Evolutionary conservation across 2,329 filamentous ascomycete genomes (phyloP).

Genomic region (Pseudogymnoascus sp.): DNA sequence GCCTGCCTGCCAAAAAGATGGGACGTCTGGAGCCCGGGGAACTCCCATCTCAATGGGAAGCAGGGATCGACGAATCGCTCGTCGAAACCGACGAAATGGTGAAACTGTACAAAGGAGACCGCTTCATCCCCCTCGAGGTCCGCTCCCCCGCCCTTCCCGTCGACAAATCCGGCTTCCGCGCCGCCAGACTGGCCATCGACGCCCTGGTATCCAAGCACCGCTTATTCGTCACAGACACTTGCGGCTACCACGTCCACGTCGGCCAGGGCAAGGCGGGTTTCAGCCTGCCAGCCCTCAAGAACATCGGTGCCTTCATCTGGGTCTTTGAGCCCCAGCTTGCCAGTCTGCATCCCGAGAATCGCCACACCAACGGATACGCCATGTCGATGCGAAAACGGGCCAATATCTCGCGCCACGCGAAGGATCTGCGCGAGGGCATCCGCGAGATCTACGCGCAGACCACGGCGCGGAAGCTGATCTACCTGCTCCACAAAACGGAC

Average conservation of each 20-base stretch:
- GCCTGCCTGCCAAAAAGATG: background rate
- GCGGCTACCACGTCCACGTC: constrained; percentile 28
- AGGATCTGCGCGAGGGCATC: background rate
- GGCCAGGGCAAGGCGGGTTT: constrained; percentile 22
- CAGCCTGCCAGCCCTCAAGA: constrained; percentile 21
- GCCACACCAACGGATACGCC: background rate
- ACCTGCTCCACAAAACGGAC: background rate
- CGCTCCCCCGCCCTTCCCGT: background rate
- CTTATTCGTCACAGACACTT: constrained; percentile 19
- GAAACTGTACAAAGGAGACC: background rate
- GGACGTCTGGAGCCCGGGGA: too few species aligned
- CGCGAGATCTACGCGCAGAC: background rate
- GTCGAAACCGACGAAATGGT: background rate
- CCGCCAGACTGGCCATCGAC: constrained; percentile 5
- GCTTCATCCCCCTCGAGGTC: background rate
- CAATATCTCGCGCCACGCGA: background rate
- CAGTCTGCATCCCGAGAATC: constrained; percentile 19
- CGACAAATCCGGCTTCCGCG: background rate
- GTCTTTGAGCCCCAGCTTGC: constrained; percentile 26
- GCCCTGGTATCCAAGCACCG: constrained; percentile 15
- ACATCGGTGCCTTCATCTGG: constrained; percentile 21
- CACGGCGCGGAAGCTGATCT: background rate
- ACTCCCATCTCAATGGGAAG: background rate
- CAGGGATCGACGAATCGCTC: background rate
- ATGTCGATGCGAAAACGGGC: background rate